phyloP scores from a whole-genome alignment of 371 early-diverging fungal species.

The Rhizopus stolonifer region DNA sequence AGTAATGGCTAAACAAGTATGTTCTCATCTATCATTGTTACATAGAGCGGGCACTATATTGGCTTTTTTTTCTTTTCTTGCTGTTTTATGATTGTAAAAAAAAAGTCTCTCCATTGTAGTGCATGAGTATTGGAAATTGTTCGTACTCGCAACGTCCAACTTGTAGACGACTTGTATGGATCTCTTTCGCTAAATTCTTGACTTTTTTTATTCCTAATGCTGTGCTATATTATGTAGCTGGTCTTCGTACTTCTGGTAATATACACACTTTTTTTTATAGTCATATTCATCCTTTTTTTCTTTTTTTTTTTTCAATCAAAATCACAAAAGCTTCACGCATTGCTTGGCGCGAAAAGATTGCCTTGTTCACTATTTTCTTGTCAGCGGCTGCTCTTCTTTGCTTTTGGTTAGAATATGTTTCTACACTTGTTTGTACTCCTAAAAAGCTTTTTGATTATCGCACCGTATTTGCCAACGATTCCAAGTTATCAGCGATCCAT shows the following conservation, averaged over 20 bases:
- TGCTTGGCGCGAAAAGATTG: conserved; percentile 53
- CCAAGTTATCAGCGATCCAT: conserved; percentile 35
- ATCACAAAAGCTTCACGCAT: conserved; percentile 44
- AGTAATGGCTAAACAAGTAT: too few relatives aligned
- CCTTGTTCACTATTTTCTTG: conserved; percentile 30
- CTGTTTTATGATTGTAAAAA: conserved; percentile 3
- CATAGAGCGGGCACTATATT: neutral
- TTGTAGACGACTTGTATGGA: conserved; percentile 32
- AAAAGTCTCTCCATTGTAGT: conserved; percentile 8
- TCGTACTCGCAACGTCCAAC: conserved; percentile 23
- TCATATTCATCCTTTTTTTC: neutral
- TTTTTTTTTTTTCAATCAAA: neutral
- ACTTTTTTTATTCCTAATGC: conserved; percentile 34
- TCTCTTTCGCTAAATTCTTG: conserved; percentile 23
- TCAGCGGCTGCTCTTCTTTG: conserved; percentile 31
- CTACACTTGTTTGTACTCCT: conserved; percentile 43
- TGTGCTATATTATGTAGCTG: conserved; percentile 27
- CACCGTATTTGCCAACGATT: conserved; percentile 29
- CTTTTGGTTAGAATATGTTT: conserved; percentile 46
- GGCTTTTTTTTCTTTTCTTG: conserved; percentile 1
- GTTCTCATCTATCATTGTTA: neutral
- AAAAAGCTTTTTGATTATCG: conserved; percentile 27
- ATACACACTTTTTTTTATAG: neutral
- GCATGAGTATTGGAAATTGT: conserved; percentile 24
- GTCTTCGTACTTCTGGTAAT: conserved; percentile 35